Percentiles rank a stretch among this genome's conserved stretches.
These are phyloP conservation scores for Pseudocercospora musae DNA, from an alignment of 2,329 filamentous ascomycete genomes.

Conservation along the genomic window DNA sequence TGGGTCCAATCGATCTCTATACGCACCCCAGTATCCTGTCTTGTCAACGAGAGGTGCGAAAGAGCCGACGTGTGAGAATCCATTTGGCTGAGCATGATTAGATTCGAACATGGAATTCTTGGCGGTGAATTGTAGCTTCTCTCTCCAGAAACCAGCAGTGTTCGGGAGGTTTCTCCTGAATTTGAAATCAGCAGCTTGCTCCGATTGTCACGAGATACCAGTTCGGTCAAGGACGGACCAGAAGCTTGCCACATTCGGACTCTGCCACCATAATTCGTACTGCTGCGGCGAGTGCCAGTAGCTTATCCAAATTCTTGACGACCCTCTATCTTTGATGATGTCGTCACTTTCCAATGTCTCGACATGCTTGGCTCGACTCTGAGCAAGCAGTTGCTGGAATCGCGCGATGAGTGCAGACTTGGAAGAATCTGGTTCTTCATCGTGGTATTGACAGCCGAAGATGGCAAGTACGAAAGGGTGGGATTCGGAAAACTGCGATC, in stretches of 20 bases:
- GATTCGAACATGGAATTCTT: not conserved
- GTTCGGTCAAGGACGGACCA: not conserved
- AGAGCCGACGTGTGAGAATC: not conserved
- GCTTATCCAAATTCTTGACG: not conserved
- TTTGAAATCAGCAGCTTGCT: not conserved
- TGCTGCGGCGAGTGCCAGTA: not conserved
- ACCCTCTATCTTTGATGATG: not conserved
- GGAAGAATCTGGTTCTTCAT: not conserved
- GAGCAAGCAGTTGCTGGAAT: not conserved
- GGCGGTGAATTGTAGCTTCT: not conserved
- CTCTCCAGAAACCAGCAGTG: not conserved
- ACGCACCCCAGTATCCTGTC: slow-evolving; percentile 6
- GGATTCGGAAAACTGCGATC: not conserved
- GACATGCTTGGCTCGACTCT: not conserved
- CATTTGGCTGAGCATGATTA: not conserved
- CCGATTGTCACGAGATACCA: not conserved
- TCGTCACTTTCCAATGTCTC: not conserved
- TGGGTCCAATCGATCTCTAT: not conserved
- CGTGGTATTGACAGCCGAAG: slow-evolving; percentile 1
- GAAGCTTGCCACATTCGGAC: not conserved
- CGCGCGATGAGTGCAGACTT: not conserved
- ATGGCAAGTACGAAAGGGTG: slow-evolving; percentile 1
- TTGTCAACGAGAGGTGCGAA: not conserved
- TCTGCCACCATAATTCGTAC: not conserved
- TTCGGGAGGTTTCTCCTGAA: not conserved